Base-by-base conservation (phyloP, 495 filamentous ascomycete genomes). In the Podospora fimiseda region DNA sequence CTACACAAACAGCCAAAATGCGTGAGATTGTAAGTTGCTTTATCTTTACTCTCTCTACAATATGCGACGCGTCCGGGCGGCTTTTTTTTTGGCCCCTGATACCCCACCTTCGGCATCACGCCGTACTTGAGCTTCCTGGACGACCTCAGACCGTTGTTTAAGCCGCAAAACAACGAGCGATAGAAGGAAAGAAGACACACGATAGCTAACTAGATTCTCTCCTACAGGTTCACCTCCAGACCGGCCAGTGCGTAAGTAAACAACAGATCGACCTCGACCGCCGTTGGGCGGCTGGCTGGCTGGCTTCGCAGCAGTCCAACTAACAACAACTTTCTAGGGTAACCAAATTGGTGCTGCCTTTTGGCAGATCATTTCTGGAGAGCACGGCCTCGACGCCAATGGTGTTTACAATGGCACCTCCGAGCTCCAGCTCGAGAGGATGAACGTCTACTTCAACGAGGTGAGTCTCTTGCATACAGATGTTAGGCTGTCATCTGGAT, bases 391-490 rank as follows among this genome's bases (percentile, higher is more conserved):
- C 63, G 93, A 99, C 76, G 87, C 87, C 73, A 87, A 89, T 72
- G 93, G 93, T 60, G 71, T 78, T 52, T 97, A 96, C 82, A 92
- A 91, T 74, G 93, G 94, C 64, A 87, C 89, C 58, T 96, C 92
- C 48, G 93, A 97, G 75, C 90, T 99, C 70, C 93, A 99, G 81
- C 81, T 96, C 56, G 93, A 99, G 86, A 92, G 93, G 68, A 96
- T 99, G 92, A 99, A 91, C 78, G 93, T 99, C 73, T 99, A 99
- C 85, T 99, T 99, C 84, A 99, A 96, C 79, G 89, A 97, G 87
- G 92, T 96, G 72, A 51, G 78, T 60, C 41, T 33, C 27, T 33
- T 11, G 9, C 21, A 13, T 19, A 39, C 22, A 41, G 21, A 43
- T 15, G 15, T 9, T 14, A 9, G 14, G 4, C 48, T 51, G 42